Evolutionary conservation across 2,329 filamentous ascomycete genomes (phyloP).

Genomic region (Trichocomaceae sp.): DNA sequence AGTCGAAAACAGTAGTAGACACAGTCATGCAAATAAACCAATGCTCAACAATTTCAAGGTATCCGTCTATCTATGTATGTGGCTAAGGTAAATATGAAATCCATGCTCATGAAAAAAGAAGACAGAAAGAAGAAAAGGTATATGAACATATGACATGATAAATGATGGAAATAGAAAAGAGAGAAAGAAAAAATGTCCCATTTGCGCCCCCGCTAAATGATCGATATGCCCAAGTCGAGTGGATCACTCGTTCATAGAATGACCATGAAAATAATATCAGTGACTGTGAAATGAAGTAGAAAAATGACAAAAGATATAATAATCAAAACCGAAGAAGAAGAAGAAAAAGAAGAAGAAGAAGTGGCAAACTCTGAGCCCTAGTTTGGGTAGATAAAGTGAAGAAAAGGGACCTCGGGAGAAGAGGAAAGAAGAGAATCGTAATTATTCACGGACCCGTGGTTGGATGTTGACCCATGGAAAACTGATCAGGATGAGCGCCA

Average conservation of each 20-base stretch:
- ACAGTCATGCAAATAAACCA: background rate
- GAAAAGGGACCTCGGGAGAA: background rate
- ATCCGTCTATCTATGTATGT: background rate
- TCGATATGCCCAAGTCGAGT: background rate
- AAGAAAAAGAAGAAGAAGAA: background rate
- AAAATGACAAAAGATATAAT: background rate
- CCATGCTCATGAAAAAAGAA: background rate
- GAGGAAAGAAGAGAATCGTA: background rate
- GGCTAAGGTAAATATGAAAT: background rate
- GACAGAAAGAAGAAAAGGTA: background rate
- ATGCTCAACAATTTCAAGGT: background rate
- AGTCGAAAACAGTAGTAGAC: background rate
- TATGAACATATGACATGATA: background rate
- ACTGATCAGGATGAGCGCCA: slow-evolving; percentile 15
- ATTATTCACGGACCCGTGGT: slow-evolving; percentile 16
- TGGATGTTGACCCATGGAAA: slow-evolving; percentile 16
- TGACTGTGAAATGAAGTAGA: background rate
- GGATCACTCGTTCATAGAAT: background rate
- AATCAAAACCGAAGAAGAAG: background rate
- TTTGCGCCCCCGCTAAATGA: background rate
- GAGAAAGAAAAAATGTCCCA: background rate
- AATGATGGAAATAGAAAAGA: background rate
- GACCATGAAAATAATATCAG: background rate
- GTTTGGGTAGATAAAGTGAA: background rate
- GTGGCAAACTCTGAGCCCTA: background rate